Percentiles rank a stretch among this genome's conserved stretches.
Evolutionary conservation across 1,284 basidiomycete species (phyloP).

Genomic region (Tilletia walkeri): DNA sequence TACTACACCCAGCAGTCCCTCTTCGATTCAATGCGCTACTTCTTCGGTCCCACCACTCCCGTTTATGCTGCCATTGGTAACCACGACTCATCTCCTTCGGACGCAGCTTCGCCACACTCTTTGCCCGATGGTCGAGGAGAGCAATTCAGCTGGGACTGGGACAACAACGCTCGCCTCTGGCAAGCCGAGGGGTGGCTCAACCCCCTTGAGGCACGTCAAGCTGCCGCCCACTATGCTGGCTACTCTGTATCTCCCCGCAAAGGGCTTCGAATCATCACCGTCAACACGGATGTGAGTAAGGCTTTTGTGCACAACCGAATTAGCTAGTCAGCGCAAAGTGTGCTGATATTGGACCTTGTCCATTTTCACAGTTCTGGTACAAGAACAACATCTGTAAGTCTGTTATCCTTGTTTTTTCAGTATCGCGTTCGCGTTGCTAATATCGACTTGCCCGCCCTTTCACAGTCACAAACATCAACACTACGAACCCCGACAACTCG

Average conservation of each 20-base stretch:
- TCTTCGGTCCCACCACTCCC: constrained; percentile 39
- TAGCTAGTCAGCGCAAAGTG: neutral
- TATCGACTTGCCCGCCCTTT: constrained; percentile 59
- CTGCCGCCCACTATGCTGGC: constrained; percentile 70
- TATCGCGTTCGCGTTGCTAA: too few relatives aligned
- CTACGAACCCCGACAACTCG: constrained; percentile 68
- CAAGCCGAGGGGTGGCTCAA: constrained; percentile 68
- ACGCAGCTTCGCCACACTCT: constrained; percentile 36
- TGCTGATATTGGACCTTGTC: neutral
- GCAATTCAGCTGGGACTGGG: constrained; percentile 52
- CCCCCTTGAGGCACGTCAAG: constrained; percentile 63
- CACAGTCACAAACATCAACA: constrained; percentile 69
- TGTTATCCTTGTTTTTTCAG: neutral
- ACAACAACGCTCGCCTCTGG: constrained; percentile 44
- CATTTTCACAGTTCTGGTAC: constrained; percentile 51
- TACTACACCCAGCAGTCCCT: constrained; percentile 51
- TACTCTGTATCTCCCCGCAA: constrained; percentile 70
- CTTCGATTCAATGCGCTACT: constrained; percentile 39
- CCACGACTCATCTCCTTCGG: constrained; percentile 50
- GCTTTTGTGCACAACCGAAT: neutral
- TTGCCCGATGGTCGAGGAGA: constrained; percentile 43
- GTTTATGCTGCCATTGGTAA: constrained; percentile 53
- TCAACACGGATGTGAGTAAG: constrained; percentile 67
- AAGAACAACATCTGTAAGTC: constrained; percentile 33
- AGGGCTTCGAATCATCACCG: constrained; percentile 70